A percentile compares a stretch with the other conserved stretches of the same genome.
Evolutionary conservation across 1,284 basidiomycete species (phyloP).

Genomic region (Moesziomyces aphidis): DNA sequence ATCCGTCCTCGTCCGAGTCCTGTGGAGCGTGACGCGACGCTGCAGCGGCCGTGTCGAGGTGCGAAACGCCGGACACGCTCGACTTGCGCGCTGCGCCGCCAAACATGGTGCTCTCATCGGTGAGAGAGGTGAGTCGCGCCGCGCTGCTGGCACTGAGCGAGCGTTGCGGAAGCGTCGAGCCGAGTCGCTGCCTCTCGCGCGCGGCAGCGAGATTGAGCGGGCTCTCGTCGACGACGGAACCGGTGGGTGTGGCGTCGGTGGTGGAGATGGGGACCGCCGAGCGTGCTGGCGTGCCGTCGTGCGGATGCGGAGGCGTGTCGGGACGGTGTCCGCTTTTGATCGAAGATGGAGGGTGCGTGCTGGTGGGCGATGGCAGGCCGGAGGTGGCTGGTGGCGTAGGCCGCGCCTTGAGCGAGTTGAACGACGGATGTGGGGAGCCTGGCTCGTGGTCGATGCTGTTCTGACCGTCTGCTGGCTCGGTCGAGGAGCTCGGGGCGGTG

Average conservation of each 20-base stretch:
- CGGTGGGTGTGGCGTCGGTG: slow-evolving; percentile 32
- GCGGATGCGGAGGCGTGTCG: slow-evolving; percentile 21
- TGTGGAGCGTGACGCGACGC: slow-evolving; percentile 7
- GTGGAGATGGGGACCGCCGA: slow-evolving; percentile 7
- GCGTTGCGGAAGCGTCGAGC: slow-evolving; percentile 25
- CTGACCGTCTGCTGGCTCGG: slow-evolving; percentile 16
- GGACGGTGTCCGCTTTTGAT: slow-evolving; percentile 33
- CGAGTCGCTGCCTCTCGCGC: slow-evolving; percentile 38
- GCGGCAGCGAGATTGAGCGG: slow-evolving; percentile 46
- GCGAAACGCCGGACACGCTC: slow-evolving; percentile 8
- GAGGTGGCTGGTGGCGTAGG: slow-evolving; percentile 60
- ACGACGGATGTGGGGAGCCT: slow-evolving; percentile 56
- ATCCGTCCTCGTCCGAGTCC: slow-evolving; percentile 54
- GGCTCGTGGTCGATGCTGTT: slow-evolving; percentile 15
- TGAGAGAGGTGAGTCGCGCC: slow-evolving; percentile 37
- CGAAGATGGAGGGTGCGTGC: slow-evolving; percentile 40
- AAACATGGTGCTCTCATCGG: slow-evolving; percentile 50
- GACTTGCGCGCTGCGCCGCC: slow-evolving; percentile 27
- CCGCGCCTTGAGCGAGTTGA: slow-evolving; percentile 57
- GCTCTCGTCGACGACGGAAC: slow-evolving; percentile 35
- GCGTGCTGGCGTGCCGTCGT: neutral
- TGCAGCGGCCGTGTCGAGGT: slow-evolving; percentile 13
- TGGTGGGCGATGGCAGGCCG: slow-evolving; percentile 42
- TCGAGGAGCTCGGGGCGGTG: slow-evolving; percentile 1
- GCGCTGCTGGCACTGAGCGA: slow-evolving; percentile 44